Percentiles rank a stretch among this genome's conserved stretches.
Evolutionary conservation across 352 stramenopile genomes (phyloP).

Genomic region (Phytophthora constricta): DNA sequence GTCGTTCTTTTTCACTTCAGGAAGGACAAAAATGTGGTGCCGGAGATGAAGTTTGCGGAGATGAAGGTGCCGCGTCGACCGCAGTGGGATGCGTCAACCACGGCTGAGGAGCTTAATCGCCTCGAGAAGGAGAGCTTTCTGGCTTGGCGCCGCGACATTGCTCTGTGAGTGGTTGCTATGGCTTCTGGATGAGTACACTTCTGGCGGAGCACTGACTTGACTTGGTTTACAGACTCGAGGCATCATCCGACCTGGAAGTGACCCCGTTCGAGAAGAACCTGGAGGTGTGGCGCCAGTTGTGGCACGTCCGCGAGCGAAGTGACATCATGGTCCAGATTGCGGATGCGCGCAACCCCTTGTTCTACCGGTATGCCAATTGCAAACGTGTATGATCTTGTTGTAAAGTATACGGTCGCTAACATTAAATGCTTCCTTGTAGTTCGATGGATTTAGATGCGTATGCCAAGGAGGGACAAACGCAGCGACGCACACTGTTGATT

Average conservation of each 20-base stretch:
- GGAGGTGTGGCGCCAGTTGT: conserved; percentile 99
- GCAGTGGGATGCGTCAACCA: conserved; percentile 95
- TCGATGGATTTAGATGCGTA: conserved; percentile 96
- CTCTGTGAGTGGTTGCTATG: conserved; percentile 60
- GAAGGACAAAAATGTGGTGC: conserved; percentile 56
- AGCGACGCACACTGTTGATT: conserved; percentile 94
- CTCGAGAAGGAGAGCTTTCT: conserved; percentile 98
- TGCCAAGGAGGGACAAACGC: conserved; percentile 90
- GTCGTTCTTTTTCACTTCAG: conserved; percentile 30
- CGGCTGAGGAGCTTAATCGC: conserved; percentile 94
- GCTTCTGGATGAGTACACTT: not conserved
- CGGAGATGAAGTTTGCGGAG: conserved; percentile 93
- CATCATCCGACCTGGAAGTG: conserved; percentile 87
- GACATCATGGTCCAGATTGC: conserved; percentile 99
- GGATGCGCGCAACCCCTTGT: conserved; percentile 98
- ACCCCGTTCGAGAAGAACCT: conserved; percentile 99
- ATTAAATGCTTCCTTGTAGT: conserved; percentile 37
- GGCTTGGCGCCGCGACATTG: conserved; percentile 97
- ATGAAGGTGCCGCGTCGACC: conserved; percentile 97
- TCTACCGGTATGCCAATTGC: conserved; percentile 93
- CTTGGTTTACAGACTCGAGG: conserved; percentile 60
- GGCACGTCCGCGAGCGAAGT: conserved; percentile 98
- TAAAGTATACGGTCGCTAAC: conserved; percentile 1
- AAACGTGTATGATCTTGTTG: not conserved
- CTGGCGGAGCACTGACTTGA: conserved; percentile 16